Evolutionary conservation across 1,139 yeast genomes (phyloP), one percentile per base, ranked within the genome.

Genomic region (Yamadazyma songkhlaensis): DNA sequence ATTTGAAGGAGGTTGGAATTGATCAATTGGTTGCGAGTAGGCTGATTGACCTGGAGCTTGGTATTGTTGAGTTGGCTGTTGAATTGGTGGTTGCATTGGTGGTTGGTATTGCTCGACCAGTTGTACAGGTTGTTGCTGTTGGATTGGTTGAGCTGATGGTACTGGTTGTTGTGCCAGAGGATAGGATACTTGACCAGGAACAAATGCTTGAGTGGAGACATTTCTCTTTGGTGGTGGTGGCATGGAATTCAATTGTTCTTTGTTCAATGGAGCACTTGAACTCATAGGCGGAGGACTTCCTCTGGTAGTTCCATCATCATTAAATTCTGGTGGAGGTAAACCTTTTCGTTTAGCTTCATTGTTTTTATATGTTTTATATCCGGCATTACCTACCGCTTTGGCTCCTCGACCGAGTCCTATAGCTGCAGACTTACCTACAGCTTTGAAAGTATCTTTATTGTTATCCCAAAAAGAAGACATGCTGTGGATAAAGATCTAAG

Each of bases 381-480:
- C 81, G 4, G 80, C 81, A 44, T 69, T 68, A 4, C 70, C 61
- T 1, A 72, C 58, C 0, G 77, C 69, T 28, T 62, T 70, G 6
- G 75, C 61, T 3, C 79, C 81, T 34, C 53, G 59, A 6, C 79
- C 81, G 29, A 76, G 68, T 2, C 79, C 79, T 41, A 60, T 64
- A 34, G 62, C 67, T 1, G 77, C 68, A 11, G 77, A 65, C 8
- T 59, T 47, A 2, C 79, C 74, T 0, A 72, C 80, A 1, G 71
- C 49, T 40, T 72, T 74, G 52, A 77, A 62, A 0, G 70, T 47
- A 35, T 59, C 81, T 44, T 75, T 75, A 52, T 76, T 71, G 42
- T 71, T 68, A 22, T 74, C 79, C 81, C 81, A 76, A 47, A 74
- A 77, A 4, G 79, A 77, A 4, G 79, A 64, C 63, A 57, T 58